Evolutionary conservation across 2,329 filamentous ascomycete genomes (phyloP), one percentile per base, ranked within the genome.

Genomic region (Aspergillus proliferans): DNA sequence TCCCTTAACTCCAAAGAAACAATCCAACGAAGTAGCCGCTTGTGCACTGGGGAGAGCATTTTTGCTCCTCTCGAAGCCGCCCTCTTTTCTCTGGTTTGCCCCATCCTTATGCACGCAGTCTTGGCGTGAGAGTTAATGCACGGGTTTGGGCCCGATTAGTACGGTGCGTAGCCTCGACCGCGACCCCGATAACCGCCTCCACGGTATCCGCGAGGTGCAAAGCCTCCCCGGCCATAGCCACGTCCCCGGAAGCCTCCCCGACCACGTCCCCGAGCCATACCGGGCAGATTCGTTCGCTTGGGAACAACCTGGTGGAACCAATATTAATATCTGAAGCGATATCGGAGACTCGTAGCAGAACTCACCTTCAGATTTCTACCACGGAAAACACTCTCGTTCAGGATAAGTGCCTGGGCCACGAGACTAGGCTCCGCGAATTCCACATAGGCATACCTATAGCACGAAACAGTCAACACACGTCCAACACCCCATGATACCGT

Each of bases 331-430:
- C 34, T 12, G 9, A 3, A 36, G 14, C 6, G 41, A 44, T 3
- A n/a, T 12, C 24, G 43, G n/a, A 33, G 46, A 6, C 19, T 19
- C 26, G 34, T 24, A 30, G 30, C 45, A 43, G 24, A 15, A 52
- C 71, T 58, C 66, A 97, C 93, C 83, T 98, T 98, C 69, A 98
- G 83, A 70, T 93, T 94, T 63, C 93, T 84, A 54, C 89, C 91
- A 63, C 93, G 90, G 75, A 98, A 95, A 50, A 94, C 80, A 70
- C 90, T 96, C 74, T 98, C 93, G 70, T 98, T 97, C 50, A 98
- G 78, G 38, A 97, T 90, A 52, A 98, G 80, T 22, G 93, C 93
- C 70, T 95, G 88, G 43, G 88, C 89, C 55, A 98, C 92, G 53
- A 96, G 79, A 71, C 83, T 91, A 44, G 93, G 90, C 74, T 97